A percentile compares a stretch with the other conserved stretches of the same genome.
Conservation (phyloP, 1,139 yeast genomes). For the Blastobotrys petasosporus region DNA sequence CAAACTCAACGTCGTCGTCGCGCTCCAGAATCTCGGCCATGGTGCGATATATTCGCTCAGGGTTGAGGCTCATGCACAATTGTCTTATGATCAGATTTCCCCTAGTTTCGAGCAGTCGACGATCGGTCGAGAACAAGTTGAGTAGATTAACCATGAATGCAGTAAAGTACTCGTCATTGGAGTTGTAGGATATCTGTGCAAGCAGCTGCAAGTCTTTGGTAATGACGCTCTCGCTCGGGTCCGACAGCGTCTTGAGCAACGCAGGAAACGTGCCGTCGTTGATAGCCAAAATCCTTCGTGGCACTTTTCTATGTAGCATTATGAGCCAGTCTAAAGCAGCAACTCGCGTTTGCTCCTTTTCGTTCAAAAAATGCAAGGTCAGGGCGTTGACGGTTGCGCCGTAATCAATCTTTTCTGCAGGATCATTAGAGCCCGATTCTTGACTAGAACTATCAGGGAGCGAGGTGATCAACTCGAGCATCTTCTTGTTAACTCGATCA, state of each 20-base stretch:
- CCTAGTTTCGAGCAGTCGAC: constrained; percentile 57
- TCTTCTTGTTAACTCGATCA: constrained; percentile 45
- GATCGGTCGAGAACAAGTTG: constrained; percentile 59
- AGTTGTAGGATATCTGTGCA: constrained; percentile 70
- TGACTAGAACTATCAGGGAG: constrained; percentile 24
- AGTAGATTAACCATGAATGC: constrained; percentile 70
- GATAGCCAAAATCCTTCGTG: constrained; percentile 50
- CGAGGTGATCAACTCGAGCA: constrained; percentile 42
- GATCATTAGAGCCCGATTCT: constrained; percentile 19
- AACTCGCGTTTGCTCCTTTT: constrained; percentile 74
- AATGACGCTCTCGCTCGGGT: constrained; percentile 81
- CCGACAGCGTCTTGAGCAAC: constrained; percentile 72
- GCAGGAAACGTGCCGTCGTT: constrained; percentile 70
- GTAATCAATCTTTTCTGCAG: constrained; percentile 42
- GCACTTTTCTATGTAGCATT: constrained; percentile 70
- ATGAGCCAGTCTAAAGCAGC: constrained; percentile 90
- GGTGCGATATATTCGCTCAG: constrained; percentile 78
- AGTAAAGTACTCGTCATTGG: constrained; percentile 72
- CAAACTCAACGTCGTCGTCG: constrained; percentile 61
- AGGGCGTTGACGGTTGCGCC: constrained; percentile 55
- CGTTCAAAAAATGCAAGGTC: constrained; percentile 55
- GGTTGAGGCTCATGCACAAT: constrained; percentile 70
- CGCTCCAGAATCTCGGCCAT: constrained; percentile 69
- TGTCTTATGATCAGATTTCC: constrained; percentile 84
- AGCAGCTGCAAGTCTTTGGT: constrained; percentile 69